phyloP scores from a whole-genome alignment of 108 stramenopile genomes.

The Stephanodiscus minutulus region DNA sequence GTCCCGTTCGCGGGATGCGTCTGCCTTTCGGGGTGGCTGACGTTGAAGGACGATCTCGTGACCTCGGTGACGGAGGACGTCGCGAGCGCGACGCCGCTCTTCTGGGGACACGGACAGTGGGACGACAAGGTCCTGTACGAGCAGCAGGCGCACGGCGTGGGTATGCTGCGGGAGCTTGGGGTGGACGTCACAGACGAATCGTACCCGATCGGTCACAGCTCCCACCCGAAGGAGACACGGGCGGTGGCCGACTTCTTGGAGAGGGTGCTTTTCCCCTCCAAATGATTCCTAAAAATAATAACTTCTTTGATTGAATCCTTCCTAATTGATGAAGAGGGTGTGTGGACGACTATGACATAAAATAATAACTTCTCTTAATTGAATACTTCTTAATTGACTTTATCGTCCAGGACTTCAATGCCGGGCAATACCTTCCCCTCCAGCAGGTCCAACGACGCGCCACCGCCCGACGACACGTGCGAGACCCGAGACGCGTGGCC shows the following conservation, averaged over 20 bases:
- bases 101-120: slow-evolving; percentile 82
- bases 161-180: slow-evolving; percentile 47
- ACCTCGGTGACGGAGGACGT: slow-evolving; percentile 49
- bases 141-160: slow-evolving; percentile 78
- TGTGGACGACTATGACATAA: not conserved
- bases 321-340: not conserved
- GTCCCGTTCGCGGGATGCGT: slow-evolving; percentile 73
- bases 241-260: slow-evolving; percentile 78
- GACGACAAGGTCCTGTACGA: slow-evolving; percentile 88
- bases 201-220: slow-evolving; percentile 78
- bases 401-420: slow-evolving; percentile 20
- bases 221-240: slow-evolving; percentile 69
- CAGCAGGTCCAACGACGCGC: slow-evolving; percentile 94
- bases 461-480: slow-evolving; percentile 94
- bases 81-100: slow-evolving; percentile 59
- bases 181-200: slow-evolving; percentile 42
- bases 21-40: slow-evolving; percentile 76
- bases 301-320: no score
- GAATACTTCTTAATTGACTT: not conserved
- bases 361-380: not conserved
- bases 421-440: slow-evolving; percentile 66
- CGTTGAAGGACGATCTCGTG: slow-evolving; percentile 56
- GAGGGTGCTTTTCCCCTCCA: slow-evolving; percentile 23
- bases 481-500: slow-evolving; percentile 82
- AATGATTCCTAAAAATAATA: not conserved